Conservation (phyloP, 2,329 filamentous ascomycete genomes). For the Trichophyton mentagrophytes region DNA sequence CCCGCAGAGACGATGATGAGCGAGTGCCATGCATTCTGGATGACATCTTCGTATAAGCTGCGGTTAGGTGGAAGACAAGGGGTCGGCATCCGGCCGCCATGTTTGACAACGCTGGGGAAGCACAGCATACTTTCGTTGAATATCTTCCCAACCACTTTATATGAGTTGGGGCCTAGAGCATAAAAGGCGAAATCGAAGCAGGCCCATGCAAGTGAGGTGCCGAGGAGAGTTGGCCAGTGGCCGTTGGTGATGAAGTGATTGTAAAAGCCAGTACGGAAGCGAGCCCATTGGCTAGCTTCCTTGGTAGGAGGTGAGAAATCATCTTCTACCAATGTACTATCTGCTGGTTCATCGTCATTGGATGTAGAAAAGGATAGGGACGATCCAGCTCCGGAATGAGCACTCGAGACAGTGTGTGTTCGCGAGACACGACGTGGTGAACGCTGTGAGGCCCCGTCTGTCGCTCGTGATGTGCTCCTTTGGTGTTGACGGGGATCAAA, state of each 20-base stretch:
- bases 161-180: constrained; percentile 13
- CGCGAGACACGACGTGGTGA: not conserved
- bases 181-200: constrained; percentile 16
- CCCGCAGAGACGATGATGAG: constrained; percentile 14
- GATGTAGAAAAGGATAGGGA: not conserved
- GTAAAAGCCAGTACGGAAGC: constrained; percentile 9
- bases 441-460: not conserved
- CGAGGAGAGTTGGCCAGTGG: constrained; percentile 12
- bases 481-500: not conserved
- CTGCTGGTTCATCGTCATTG: not conserved
- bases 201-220: constrained; percentile 13
- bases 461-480: not conserved
- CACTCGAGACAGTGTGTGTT: not conserved
- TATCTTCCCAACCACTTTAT: constrained; percentile 11
- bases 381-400: not conserved
- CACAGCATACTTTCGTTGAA: constrained; percentile 10
- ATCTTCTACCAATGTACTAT: not conserved
- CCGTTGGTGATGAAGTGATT: constrained; percentile 13
- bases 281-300: constrained; percentile 6
- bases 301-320: not conserved
- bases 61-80: not conserved
- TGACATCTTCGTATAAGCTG: constrained; percentile 10
- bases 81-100: not conserved
- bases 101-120: not conserved
- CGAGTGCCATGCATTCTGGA: constrained; percentile 12